phyloP scores from a whole-genome alignment of 2,329 filamentous ascomycete genomes.

The Cadophora malorum region DNA sequence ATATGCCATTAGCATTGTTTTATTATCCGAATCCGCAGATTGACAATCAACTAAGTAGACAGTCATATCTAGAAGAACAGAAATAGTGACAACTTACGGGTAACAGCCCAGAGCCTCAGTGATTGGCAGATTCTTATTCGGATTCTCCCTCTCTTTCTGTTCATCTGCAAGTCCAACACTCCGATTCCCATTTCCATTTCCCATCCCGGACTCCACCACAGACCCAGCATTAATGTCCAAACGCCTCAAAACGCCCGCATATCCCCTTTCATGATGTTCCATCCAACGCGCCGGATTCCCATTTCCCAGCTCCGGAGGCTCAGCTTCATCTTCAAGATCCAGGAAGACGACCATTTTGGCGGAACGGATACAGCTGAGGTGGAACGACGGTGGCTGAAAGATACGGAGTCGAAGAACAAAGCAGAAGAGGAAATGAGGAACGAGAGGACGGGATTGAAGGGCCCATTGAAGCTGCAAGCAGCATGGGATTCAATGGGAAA shows the following conservation, averaged over 20 bases:
- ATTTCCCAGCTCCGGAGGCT: conserved; percentile 38
- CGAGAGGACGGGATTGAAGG: conserved; percentile 30
- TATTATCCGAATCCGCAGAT: background rate
- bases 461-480: conserved; percentile 41
- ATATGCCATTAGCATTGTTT: conserved; percentile 19
- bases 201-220: background rate
- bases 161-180: background rate
- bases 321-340: conserved; percentile 44
- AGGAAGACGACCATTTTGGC: conserved; percentile 44
- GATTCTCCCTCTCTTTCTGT: conserved; percentile 41
- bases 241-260: conserved; percentile 26
- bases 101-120: conserved; percentile 70
- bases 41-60: background rate
- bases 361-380: background rate
- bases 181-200: conserved; percentile 14
- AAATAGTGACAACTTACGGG: conserved; percentile 61
- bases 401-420: conserved; percentile 25
- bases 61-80: conserved; percentile 37
- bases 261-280: conserved; percentile 23
- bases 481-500: conserved; percentile 23
- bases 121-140: conserved; percentile 61
- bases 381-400: background rate
- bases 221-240: conserved; percentile 22
- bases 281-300: conserved; percentile 14
- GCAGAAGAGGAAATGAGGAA: conserved; percentile 35